Base-by-base conservation (phyloP, 176 grass and related monocot species). In the Puya raimondii region DNA sequence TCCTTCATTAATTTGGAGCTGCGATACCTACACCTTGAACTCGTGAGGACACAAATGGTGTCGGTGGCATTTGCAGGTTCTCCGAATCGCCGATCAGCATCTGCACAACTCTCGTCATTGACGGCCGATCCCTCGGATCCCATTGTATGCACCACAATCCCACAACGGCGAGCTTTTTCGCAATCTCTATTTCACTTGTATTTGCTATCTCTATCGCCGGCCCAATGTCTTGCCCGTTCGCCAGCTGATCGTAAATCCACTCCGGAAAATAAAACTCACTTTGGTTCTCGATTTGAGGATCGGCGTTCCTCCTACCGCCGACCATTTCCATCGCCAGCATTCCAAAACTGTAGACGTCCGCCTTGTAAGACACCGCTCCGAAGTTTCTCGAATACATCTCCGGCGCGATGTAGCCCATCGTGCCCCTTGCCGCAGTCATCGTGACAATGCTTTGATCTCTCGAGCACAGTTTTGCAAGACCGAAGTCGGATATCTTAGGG, bases 121-220 rank as follows among this genome's bases (percentile, higher is more conserved):
- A 18, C 21, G 78, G 78, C 59, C 78, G 57, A 16, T 67, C 69
- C 48, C 15, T 58, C 14, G 78, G 78, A 57, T 65, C 69, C 70
- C 71, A 81, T 59, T 81, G 78, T 53, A 81, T 74, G 51, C 71
- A 81, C 78, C 54, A 58, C 54, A 58, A 58, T 20, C n/a, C 66
- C 47, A 69, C 66, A 9, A 69, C 9, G 2, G 48, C 47, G 22
- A 69, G 66, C n/a, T 69, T 69, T 6, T 69, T 69, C 7, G n/a
- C 48, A 8, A 69, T 51, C 2, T 69, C 66, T 50, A 18, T 16
- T 16, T 69, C 66, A 12, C 11, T 22, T 13, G 2, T 11, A 26
- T 26, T 26, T 20, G 4, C 22, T 10, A 17, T 69, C 48, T 21
- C 10, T 42, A 51, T 51, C 20, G 14, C 66, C 16, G 50, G 50